Percentiles rank a stretch among this genome's conserved stretches.
These are phyloP conservation scores for Emericellopsis atlantica DNA, from an alignment of 2,329 filamentous ascomycete genomes.

Conservation along the genomic window DNA sequence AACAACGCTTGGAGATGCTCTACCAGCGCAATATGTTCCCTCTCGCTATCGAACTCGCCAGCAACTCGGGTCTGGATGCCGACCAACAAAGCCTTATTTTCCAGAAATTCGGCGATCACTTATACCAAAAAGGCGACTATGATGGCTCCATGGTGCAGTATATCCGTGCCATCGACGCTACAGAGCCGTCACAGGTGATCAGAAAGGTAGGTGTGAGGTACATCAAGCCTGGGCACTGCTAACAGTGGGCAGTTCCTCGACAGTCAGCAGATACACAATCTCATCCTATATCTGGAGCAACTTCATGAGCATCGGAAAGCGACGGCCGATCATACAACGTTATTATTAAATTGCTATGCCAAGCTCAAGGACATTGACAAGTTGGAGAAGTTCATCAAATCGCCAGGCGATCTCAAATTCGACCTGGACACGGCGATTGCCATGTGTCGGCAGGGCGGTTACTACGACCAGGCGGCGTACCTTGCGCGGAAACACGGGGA, in stretches of 20 bases:
- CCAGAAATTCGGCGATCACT: constrained; percentile 81
- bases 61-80: constrained; percentile 70
- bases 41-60: constrained; percentile 81
- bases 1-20: constrained; percentile 83
- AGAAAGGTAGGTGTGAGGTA: constrained; percentile 48
- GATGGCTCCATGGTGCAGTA: constrained; percentile 99
- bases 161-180: constrained; percentile 88
- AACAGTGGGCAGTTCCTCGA: constrained; percentile 59
- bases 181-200: constrained; percentile 92
- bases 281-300: constrained; percentile 95
- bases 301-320: constrained; percentile 88
- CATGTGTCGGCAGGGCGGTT: constrained; percentile 95
- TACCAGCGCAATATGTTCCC: constrained; percentile 92
- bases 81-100: constrained; percentile 86
- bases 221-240: no score
- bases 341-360: constrained; percentile 92
- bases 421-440: constrained; percentile 93
- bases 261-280: constrained; percentile 91
- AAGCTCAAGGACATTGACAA: constrained; percentile 97
- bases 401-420: constrained; percentile 87
- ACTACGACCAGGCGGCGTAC: constrained; percentile 93
- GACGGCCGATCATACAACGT: constrained; percentile 87
- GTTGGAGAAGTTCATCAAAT: constrained; percentile 92
- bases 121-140: constrained; percentile 92
- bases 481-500: constrained; percentile 90